phyloP scores from a whole-genome alignment of 371 early-diverging fungal species.

The Blastocladiella emersonii region DNA sequence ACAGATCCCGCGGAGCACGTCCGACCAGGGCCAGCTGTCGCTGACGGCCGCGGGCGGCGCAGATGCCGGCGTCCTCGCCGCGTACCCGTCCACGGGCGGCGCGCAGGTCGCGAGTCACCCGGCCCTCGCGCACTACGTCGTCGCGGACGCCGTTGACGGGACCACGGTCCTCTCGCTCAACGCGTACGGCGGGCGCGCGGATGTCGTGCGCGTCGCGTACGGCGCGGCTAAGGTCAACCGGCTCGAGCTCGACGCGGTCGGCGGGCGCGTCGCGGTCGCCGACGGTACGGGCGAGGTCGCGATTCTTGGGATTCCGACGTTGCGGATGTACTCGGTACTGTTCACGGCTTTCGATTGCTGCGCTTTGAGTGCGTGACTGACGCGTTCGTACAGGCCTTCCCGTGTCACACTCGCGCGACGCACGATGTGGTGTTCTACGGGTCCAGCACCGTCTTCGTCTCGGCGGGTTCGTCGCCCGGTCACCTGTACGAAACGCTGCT shows the following conservation, averaged over 20 bases:
- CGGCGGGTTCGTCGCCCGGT: constrained; percentile 52
- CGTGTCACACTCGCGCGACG: constrained; percentile 47
- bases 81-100: background rate
- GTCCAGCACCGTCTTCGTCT: constrained; percentile 55
- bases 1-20: background rate
- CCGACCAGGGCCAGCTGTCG: background rate
- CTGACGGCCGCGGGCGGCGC: background rate
- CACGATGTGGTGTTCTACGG: constrained; percentile 57
- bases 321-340: background rate
- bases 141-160: background rate
- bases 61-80: background rate
- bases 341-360: too few relatives aligned
- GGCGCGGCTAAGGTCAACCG: constrained; percentile 51
- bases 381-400: constrained; percentile 26
- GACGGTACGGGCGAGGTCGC: constrained; percentile 22
- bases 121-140: background rate
- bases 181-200: constrained; percentile 21
- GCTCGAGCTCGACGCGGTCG: constrained; percentile 56
- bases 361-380: too few relatives aligned
- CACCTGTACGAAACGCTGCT: constrained; percentile 24
- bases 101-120: background rate
- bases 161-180: constrained; percentile 16
- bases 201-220: constrained; percentile 59
- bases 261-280: constrained; percentile 44
- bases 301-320: background rate